Base-by-base conservation (phyloP, 169 alveolate genomes). In the Plasmodium ovale region DNA sequence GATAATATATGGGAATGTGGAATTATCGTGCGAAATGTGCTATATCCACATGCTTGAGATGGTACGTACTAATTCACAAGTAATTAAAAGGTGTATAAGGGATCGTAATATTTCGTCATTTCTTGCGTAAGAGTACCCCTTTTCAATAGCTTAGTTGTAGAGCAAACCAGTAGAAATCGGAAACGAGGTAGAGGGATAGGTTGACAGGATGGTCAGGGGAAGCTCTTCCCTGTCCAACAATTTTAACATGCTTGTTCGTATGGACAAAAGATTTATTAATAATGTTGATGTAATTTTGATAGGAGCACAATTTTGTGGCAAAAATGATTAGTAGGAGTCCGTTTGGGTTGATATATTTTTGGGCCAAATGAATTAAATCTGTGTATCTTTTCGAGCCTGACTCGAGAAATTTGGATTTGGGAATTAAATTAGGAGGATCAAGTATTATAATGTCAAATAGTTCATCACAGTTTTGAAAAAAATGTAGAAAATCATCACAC, bases 341-440 rank as follows among this genome's bases (percentile, higher is more conserved):
- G 16, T 62, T 79, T 9, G 89, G 27, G 1, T 70, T 47, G 16
- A 79, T 29, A 64, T 42, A 79, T 10, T 79, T 79, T 79, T 64
- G 73, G 3, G 89, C 70, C 49, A 79, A 25, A n/a, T 29, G 29
- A 68, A 79, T 79, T 23, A 79, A 25, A 16, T 79, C 69, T 12
- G 65, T 39, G 14, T 79, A 79, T 33, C 69, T 49, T 51, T 47
- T 51, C 2, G 54, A 4, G 3, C 89, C 89, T 1, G 89, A 79
- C 16, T 49, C 58, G 42, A 79, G 6, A 49, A 79, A 64, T 4
- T 79, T 62, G 2, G 89, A 79, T 25, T 64, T 79, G 10, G 89
- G 89, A 1, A 79, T 79, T 47, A 79, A 65, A 79, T 79, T 79
- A n/a, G 89, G 89, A 5, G 89, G 89, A 31, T 79, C 89, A 27